phyloP scores from a whole-genome alignment of 1,284 basidiomycete species.

The Cryptococcus sp. region DNA sequence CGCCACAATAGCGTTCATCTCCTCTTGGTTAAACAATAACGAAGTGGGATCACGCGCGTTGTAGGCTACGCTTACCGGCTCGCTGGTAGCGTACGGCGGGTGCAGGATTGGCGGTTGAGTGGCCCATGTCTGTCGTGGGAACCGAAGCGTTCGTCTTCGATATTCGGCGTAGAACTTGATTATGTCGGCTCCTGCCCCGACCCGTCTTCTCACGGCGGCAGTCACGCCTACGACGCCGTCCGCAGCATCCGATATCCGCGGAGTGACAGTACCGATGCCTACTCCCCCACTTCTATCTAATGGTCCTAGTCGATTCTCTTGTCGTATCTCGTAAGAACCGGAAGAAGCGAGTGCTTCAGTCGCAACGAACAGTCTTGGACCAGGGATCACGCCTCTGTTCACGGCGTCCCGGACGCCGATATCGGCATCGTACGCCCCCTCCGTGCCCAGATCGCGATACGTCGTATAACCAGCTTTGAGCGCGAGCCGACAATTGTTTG shows the following conservation, averaged over 20 bases:
- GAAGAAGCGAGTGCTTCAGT: slow-evolving; percentile 65
- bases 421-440: slow-evolving; percentile 43
- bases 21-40: slow-evolving; percentile 58
- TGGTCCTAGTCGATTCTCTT: slow-evolving; percentile 13
- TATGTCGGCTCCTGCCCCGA: slow-evolving; percentile 70
- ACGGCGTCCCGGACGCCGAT: slow-evolving; percentile 8
- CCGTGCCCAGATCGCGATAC: slow-evolving; percentile 50
- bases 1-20: slow-evolving; percentile 62
- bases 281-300: too few relatives aligned
- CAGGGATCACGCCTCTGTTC: slow-evolving; percentile 61
- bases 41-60: slow-evolving; percentile 60
- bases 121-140: slow-evolving; percentile 14
- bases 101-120: slow-evolving; percentile 7
- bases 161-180: slow-evolving; percentile 38
- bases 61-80: slow-evolving; percentile 39
- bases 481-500: slow-evolving; percentile 63
- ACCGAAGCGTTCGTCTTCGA: slow-evolving; percentile 55
- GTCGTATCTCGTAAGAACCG: slow-evolving; percentile 63
- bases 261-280: slow-evolving; percentile 5
- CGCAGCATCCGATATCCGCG: slow-evolving; percentile 13
- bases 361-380: slow-evolving; percentile 66
- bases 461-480: slow-evolving; percentile 68
- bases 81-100: slow-evolving; percentile 7
- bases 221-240: slow-evolving; percentile 64
- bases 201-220: slow-evolving; percentile 63